Conservation (phyloP, 306 rosid species). For the Trichosanthes truncata region DNA sequence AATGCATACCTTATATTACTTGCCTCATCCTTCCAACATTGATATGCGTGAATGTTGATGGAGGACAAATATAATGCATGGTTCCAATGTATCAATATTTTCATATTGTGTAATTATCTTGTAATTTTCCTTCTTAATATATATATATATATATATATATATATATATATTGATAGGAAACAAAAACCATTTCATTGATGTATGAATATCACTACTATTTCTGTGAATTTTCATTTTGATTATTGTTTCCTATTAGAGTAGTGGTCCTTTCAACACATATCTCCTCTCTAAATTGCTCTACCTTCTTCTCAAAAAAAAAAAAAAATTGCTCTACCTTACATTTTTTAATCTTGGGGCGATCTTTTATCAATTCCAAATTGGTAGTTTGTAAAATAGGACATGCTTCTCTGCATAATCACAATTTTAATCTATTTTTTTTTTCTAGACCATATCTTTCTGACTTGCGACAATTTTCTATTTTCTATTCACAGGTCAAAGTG, state of each 20-base stretch:
- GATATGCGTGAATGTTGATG: neutral
- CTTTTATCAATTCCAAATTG: neutral
- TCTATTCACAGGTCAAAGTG: constrained; percentile 36
- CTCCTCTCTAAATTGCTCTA: neutral
- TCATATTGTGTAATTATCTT: neutral
- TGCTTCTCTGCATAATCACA: neutral
- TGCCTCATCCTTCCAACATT: neutral
- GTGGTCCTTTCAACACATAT: neutral
- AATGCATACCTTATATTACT: neutral
- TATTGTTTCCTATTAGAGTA: neutral
- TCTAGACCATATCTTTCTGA: neutral
- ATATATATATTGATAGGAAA: too few species aligned
- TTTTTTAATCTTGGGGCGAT: neutral
- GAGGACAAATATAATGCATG: neutral
- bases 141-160: too few species aligned
- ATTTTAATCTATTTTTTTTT: neutral
- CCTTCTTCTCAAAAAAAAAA: too few species aligned
- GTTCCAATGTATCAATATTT: neutral
- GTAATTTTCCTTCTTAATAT: neutral
- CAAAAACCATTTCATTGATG: too few species aligned
- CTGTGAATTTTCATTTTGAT: neutral
- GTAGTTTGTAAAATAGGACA: neutral
- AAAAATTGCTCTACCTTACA: neutral
- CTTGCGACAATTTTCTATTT: constrained; percentile 8
- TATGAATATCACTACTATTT: neutral